These are phyloP conservation scores for Mycena floridula DNA, from an alignment of 768 basidiomycete species.

Conservation along the genomic window DNA sequence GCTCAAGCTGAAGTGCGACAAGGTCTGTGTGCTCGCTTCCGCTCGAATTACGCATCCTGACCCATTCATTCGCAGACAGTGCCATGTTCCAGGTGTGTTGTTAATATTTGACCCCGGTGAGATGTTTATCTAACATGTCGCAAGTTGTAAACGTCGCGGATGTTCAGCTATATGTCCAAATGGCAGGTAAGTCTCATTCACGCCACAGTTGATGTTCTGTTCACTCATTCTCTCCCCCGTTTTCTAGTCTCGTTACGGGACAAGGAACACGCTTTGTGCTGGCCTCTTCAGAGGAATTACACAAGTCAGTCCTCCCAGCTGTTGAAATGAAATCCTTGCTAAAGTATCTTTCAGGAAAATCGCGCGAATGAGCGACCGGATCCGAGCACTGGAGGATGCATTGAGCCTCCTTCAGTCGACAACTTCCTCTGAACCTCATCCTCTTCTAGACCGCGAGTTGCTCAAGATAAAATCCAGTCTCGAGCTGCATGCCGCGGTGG, in stretches of 20 bases:
- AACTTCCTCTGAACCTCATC: conserved; percentile 43
- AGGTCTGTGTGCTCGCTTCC: conserved; percentile 32
- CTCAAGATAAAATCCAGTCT: conserved; percentile 63
- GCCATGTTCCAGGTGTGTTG: conserved; percentile 42
- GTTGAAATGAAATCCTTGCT: too few relatives aligned
- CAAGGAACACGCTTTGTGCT: conserved; percentile 61
- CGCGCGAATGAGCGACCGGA: conserved; percentile 60
- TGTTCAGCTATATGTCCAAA: conserved; percentile 78
- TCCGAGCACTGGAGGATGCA: conserved; percentile 67
- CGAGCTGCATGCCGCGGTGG: conserved; percentile 57
- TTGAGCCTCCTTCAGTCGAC: conserved; percentile 48
- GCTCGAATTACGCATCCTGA: conserved; percentile 26
- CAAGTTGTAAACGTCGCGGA: conserved; percentile 62
- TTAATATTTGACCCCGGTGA: not conserved
- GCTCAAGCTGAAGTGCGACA: conserved; percentile 71
- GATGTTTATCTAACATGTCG: not conserved
- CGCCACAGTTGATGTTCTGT: not conserved
- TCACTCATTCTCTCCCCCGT: not conserved
- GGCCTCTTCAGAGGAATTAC: conserved; percentile 1
- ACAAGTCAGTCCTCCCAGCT: conserved; percentile 34
- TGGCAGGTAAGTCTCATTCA: conserved; percentile 21
- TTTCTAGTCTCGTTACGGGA: conserved; percentile 64
- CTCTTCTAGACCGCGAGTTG: conserved; percentile 53
- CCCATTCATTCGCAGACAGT: conserved; percentile 9
- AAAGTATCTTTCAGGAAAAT: too few relatives aligned